Base-by-base conservation (phyloP, 768 basidiomycete species). In the Coprinopsis cinerea region DNA sequence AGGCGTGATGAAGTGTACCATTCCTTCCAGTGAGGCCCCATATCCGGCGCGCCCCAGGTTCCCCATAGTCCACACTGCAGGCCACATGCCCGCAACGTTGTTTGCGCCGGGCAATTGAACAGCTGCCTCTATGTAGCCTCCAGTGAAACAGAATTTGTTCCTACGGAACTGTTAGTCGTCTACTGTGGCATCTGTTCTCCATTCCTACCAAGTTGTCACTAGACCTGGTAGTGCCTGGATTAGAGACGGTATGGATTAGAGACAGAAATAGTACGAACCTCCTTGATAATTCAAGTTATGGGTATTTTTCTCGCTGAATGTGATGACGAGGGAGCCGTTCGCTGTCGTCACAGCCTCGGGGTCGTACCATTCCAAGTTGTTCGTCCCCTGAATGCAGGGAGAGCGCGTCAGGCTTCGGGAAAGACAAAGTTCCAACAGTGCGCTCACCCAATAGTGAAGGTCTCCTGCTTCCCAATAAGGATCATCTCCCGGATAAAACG, bases 81-180 rank as follows among this genome's bases (percentile, higher is more conserved):
- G 88, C 88, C 86, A 89, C 74, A 76, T 64, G 50, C 78, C 81
- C 15, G 77, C 72, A 35, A 88, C 73, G 55, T 81, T 78, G 57
- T 75, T 79, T 32, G 71, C 63, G 15, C 82, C 85, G 26, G 85
- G 85, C 14, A 87, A 71, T 20, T 74, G 72, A 18, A 83, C 80
- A 11, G 70, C 73, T 2, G 72, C 65, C 57, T 87, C 83, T 43
- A 88, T 73, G 48, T 82, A 74, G 17, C 89, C 89, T 13, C 85
- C 85, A 17, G 85, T 87, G 64, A 90, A 91, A 65, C 87, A 92
- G 48, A 93, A 83, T 67, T 90, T 89, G 63, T 90, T 91, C 85
- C 77, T 77, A 41, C 7, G 40, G 14, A 45, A 39, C 15, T n/a
- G n/a, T n/a, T n/a, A n/a, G n/a, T n/a, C n/a, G n/a, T n/a, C n/a